A percentile compares a stretch with the other conserved stretches of the same genome.
Evolutionary conservation across 305 asterid species (phyloP).

Genomic region (Rubia balearica): DNA sequence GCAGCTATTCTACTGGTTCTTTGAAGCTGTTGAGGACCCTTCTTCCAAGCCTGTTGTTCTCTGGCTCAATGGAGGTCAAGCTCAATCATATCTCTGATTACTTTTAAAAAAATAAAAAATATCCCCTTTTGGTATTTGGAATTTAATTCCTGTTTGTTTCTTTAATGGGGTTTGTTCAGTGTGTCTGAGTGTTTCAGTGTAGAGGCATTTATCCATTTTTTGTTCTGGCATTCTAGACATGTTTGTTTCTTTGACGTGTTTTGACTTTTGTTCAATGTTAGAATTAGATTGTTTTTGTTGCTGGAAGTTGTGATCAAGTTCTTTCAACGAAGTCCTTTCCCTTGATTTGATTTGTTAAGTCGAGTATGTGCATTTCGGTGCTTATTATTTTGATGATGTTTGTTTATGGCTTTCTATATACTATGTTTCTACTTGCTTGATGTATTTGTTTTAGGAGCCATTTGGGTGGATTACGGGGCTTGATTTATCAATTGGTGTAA

Average conservation of each 20-base stretch:
- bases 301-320: background rate
- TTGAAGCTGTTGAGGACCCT: constrained; percentile 77
- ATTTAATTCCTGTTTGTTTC: background rate
- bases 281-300: background rate
- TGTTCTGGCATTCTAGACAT: background rate
- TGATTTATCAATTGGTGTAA: constrained; percentile 12
- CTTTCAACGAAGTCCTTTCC: background rate
- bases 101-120: background rate
- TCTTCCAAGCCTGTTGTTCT: constrained; percentile 80
- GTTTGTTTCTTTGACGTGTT: background rate
- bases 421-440: background rate
- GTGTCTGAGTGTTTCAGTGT: background rate
- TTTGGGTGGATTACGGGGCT: constrained; percentile 6
- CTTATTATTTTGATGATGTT: background rate
- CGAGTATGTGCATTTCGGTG: background rate
- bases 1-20: constrained; percentile 77
- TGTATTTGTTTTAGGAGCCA: background rate
- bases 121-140: background rate
- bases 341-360: background rate
- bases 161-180: background rate
- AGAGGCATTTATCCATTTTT: background rate
- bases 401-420: background rate
- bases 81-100: background rate
- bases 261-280: background rate
- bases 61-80: constrained; percentile 90